Evolutionary conservation across 2,329 filamentous ascomycete genomes (phyloP).

Genomic region (Ophiostoma novo-ulmi): DNA sequence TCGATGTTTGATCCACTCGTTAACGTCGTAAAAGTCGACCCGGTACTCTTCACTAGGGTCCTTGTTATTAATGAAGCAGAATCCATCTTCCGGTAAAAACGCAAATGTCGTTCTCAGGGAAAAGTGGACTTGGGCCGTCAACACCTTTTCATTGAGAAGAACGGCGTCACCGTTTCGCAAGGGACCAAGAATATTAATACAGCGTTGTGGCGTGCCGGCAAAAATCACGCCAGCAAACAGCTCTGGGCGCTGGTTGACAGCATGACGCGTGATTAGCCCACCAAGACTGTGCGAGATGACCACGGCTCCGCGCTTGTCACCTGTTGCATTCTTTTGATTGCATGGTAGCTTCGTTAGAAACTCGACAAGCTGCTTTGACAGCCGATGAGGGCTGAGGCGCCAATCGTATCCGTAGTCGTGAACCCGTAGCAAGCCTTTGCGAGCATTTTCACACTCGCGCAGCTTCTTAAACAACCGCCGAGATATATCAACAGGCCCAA

Average conservation of each 20-base stretch:
- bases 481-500: conserved; percentile 87
- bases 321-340: conserved; percentile 60
- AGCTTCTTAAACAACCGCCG: conserved; percentile 74
- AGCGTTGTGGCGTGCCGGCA: conserved; percentile 77
- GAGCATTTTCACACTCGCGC: conserved; percentile 66
- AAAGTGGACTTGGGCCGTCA: conserved; percentile 92
- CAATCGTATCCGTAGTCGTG: conserved; percentile 96
- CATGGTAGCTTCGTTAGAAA: conserved; percentile 71
- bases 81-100: conserved; percentile 78
- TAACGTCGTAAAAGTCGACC: conserved; percentile 75
- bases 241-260: conserved; percentile 77
- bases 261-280: conserved; percentile 81
- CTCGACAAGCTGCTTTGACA: conserved; percentile 64
- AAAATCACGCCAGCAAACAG: conserved; percentile 83
- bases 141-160: conserved; percentile 77
- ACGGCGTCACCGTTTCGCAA: conserved; percentile 90
- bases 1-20: conserved; percentile 73
- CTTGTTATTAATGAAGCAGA: conserved; percentile 75
- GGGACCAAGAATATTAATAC: conserved; percentile 86
- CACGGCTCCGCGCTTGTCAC: conserved; percentile 59
- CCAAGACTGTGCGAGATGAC: conserved; percentile 85
- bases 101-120: conserved; percentile 80
- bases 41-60: conserved; percentile 72
- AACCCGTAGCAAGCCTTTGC: conserved; percentile 65
- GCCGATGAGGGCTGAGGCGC: conserved; percentile 74